Conservation (phyloP, 371 early-diverging fungal species). For the Coelomomyces lativittatus region DNA sequence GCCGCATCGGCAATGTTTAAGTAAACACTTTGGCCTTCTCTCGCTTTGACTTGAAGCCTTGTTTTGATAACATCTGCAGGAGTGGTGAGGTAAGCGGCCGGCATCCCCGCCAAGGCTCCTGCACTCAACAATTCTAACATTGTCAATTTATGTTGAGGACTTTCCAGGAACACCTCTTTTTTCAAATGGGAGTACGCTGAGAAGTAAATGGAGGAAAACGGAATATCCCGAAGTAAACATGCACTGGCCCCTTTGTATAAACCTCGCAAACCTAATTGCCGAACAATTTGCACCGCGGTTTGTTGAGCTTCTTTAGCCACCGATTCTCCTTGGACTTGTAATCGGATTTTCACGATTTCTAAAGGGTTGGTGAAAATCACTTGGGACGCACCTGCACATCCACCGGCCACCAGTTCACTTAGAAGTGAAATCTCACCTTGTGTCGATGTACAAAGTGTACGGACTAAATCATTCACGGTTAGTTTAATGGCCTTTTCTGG, state of each 20-base stretch:
- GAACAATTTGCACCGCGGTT: constrained; percentile 74
- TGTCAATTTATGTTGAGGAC: constrained; percentile 47
- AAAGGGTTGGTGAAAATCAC: constrained; percentile 90
- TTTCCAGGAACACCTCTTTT: constrained; percentile 62
- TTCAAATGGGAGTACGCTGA: constrained; percentile 85
- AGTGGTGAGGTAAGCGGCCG: constrained; percentile 88
- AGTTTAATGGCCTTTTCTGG: constrained; percentile 97
- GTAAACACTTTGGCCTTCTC: constrained; percentile 71
- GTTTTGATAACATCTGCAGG: constrained; percentile 98
- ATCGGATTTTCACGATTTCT: constrained; percentile 92
- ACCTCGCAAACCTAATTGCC: constrained; percentile 73
- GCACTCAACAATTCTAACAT: constrained; percentile 63
- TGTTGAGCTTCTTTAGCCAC: constrained; percentile 37
- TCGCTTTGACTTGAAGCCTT: constrained; percentile 79
- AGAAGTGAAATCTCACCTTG: constrained; percentile 55
- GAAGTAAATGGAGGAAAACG: constrained; percentile 93
- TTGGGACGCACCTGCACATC: constrained; percentile 76
- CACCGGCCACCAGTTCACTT: constrained; percentile 73
- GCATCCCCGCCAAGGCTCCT: constrained; percentile 91
- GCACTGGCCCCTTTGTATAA: constrained; percentile 88
- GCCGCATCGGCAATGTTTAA: constrained; percentile 70
- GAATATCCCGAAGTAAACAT: constrained; percentile 84
- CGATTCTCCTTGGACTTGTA: constrained; percentile 71
- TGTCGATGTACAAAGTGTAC: constrained; percentile 44
- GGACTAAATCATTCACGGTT: constrained; percentile 76